phyloP scores from a whole-genome alignment of 176 grass and related monocot species.

The Canna indica region DNA sequence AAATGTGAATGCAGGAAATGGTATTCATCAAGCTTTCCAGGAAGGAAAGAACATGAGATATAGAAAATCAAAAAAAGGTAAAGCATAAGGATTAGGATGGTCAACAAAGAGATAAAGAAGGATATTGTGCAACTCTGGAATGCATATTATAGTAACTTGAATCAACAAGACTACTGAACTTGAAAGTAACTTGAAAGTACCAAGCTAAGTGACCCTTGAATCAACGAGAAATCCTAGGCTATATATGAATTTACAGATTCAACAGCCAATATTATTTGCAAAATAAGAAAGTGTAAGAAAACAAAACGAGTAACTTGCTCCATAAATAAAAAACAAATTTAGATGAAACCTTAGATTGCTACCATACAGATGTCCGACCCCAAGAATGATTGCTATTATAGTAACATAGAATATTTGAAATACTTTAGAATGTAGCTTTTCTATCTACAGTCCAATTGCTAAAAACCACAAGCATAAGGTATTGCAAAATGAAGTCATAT shows the following conservation, averaged over 20 bases:
- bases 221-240: slow-evolving; percentile 92
- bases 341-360: not conserved
- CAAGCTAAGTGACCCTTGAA: slow-evolving; percentile 77
- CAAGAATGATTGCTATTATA: not conserved
- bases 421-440: not conserved
- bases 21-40: too few species aligned
- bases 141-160: too few species aligned
- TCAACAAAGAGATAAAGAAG: too few species aligned
- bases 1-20: too few species aligned
- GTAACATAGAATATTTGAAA: not conserved
- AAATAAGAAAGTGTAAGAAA: slow-evolving; percentile 23
- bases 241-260: slow-evolving; percentile 95
- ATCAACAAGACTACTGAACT: not conserved
- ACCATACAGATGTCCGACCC: not conserved
- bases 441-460: not conserved
- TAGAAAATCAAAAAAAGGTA: too few species aligned
- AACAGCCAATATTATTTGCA: slow-evolving; percentile 78
- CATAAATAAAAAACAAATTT: slow-evolving; percentile 7
- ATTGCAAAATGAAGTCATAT: not conserved
- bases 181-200: too few species aligned
- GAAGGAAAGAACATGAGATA: too few species aligned
- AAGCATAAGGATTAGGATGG: too few species aligned
- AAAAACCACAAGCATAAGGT: not conserved
- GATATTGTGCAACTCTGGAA: too few species aligned
- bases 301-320: not conserved